A percentile compares a stretch with the other conserved stretches of the same genome.
Evolutionary conservation across 495 filamentous ascomycete species (phyloP).

Genomic region (Daldinia vernicosa): DNA sequence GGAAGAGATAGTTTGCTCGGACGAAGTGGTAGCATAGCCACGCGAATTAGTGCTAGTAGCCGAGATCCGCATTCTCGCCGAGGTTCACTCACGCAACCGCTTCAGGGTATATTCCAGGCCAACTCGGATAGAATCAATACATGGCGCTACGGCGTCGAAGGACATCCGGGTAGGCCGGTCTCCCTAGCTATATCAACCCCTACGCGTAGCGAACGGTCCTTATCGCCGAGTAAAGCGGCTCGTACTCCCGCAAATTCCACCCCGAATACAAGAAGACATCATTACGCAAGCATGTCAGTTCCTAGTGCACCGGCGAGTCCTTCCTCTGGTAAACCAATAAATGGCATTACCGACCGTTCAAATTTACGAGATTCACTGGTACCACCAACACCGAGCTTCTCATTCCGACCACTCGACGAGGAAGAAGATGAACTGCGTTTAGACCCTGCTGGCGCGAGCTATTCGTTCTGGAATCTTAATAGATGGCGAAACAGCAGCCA

Average conservation of each 20-base stretch:
- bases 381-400: constrained; percentile 54
- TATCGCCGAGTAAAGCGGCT: constrained; percentile 57
- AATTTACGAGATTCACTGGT: constrained; percentile 24
- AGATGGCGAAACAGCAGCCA: constrained; percentile 53
- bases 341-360: constrained; percentile 24
- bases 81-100: constrained; percentile 58
- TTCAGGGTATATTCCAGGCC: constrained; percentile 55
- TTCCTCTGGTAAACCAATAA: constrained; percentile 27
- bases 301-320: constrained; percentile 27
- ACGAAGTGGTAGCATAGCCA: constrained; percentile 70
- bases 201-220: constrained; percentile 56
- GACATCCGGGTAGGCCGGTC: constrained; percentile 45
- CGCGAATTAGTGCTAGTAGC: constrained; percentile 62
- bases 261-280: constrained; percentile 53
- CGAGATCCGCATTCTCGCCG: constrained; percentile 61
- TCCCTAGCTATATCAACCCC: constrained; percentile 49
- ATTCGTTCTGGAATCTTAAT: constrained; percentile 57
- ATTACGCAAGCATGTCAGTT: constrained; percentile 47
- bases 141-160: constrained; percentile 83
- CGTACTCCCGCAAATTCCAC: constrained; percentile 52
- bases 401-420: constrained; percentile 45
- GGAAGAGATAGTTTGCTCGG: constrained; percentile 60
- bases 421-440: constrained; percentile 44
- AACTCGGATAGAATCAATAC: constrained; percentile 87
- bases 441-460: constrained; percentile 42